Base-by-base conservation (phyloP, 345 rosid genomes). In the Chamaenerion angustifolium region DNA sequence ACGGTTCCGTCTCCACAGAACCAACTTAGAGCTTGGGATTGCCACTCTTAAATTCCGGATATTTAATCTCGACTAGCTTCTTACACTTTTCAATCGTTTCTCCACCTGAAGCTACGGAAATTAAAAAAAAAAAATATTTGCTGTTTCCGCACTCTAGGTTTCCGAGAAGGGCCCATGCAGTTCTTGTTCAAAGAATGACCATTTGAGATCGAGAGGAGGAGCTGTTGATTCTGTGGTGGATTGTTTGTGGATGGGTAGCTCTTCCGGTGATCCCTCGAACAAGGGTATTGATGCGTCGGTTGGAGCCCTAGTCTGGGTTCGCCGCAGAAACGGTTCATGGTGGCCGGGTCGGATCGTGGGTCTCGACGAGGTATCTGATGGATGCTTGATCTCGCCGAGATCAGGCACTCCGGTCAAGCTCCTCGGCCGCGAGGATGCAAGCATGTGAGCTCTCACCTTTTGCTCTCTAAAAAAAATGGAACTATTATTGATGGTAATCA, bases 251-350 rank as follows among this genome's bases (percentile, higher is more conserved):
- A 79, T 88, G 96, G 89, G 80, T 66, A 68, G 82, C 66, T 72
- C 79, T 56, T 81, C 52, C 10, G 67, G 73, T 56, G 95, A 74
- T 70, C 66, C 58, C 63, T 67, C 67, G 63, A 52, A 57, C 60
- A 68, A 66, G 72, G 80, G 68, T 60, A 79, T 88, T 70, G 88
- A 93, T 65, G 75, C 77, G 17, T 77, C 94, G 6, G 87, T 93
- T 41, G 99, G 99, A 12, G 75, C 88, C 48, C 71, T 93, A 68
- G 99, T 93, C 23, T 93, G 99, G 99, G 97, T 93, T 46, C 86
- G 95, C 13, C 81, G 96, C 42, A 70, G 99, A 63, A 93, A 93
- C 65, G 97, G 97, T 23, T 85, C 99, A 11, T 93, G 99, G 99
- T 93, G 99, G 99, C 99, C 99, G 0, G 99, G 95, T 49, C 82